Evolutionary conservation across 768 basidiomycete genomes (phyloP).

Genomic region (Dacryopinax spathularia): DNA sequence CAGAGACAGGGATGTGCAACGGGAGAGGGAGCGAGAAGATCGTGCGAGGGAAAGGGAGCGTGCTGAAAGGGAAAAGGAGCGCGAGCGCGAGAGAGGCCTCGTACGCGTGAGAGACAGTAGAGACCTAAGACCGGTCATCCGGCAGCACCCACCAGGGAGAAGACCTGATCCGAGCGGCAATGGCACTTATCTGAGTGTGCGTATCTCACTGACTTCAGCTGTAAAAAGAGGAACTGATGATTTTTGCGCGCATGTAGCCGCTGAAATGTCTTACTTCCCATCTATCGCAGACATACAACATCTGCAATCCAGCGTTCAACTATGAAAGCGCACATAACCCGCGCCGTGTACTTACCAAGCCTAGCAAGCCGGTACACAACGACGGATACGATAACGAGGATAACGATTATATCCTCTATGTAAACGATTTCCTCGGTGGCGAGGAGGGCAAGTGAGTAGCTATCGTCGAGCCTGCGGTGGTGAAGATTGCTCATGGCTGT

Average conservation of each 20-base stretch:
- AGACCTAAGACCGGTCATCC: constrained; percentile 66
- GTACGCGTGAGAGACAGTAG: constrained; percentile 49
- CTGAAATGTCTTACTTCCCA: constrained; percentile 64
- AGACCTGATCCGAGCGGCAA: constrained; percentile 52
- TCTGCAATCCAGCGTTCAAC: constrained; percentile 88
- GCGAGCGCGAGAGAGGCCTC: not conserved
- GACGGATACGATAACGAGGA: constrained; percentile 98
- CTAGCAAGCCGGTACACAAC: constrained; percentile 88
- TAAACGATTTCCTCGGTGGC: constrained; percentile 91
- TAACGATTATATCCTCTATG: constrained; percentile 97
- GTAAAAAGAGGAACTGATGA: constrained; percentile 8
- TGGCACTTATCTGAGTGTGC: constrained; percentile 67
- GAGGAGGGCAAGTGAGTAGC: constrained; percentile 82
- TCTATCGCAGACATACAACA: constrained; percentile 79
- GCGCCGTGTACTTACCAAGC: constrained; percentile 90
- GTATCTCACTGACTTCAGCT: constrained; percentile 22
- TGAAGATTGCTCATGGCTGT: not conserved
- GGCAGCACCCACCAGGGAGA: constrained; percentile 46
- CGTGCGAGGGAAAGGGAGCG: not conserved
- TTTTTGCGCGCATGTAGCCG: constrained; percentile 31
- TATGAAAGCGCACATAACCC: constrained; percentile 95
- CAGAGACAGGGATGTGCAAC: not conserved
- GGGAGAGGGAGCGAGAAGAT: not conserved
- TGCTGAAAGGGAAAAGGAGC: not conserved
- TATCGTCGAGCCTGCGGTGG: constrained; percentile 6